A percentile compares a stretch with the other conserved stretches of the same genome.
Conservation (phyloP, 2,329 filamentous ascomycete species). For the Trichoderma atrobrunneum region DNA sequence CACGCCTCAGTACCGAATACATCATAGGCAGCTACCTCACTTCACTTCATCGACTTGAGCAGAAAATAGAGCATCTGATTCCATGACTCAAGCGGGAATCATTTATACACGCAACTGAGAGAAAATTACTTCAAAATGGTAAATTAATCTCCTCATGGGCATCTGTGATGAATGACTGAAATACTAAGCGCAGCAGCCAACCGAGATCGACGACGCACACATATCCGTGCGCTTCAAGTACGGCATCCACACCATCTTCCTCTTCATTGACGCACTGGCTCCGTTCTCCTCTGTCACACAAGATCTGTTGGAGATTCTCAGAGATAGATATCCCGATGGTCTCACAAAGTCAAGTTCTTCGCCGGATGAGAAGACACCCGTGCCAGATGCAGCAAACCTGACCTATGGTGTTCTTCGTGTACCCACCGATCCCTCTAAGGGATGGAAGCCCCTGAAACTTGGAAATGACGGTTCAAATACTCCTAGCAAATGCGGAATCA, state of each 20-base stretch:
- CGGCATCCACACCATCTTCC: slow-evolving; percentile 66
- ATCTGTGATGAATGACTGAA: not conserved
- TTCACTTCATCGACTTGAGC: not conserved
- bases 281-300: slow-evolving; percentile 56
- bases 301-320: slow-evolving; percentile 57
- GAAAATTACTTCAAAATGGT: not conserved
- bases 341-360: slow-evolving; percentile 39
- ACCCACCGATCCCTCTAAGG: slow-evolving; percentile 43
- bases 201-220: slow-evolving; percentile 44
- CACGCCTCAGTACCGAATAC: not conserved
- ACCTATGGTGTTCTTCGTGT: slow-evolving; percentile 47
- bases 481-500: slow-evolving; percentile 42
- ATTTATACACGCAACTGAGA: not conserved
- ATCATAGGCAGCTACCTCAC: not conserved
- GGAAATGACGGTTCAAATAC: slow-evolving; percentile 37
- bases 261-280: slow-evolving; percentile 60
- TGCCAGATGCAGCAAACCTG: slow-evolving; percentile 43
- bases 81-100: not conserved
- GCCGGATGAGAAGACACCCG: slow-evolving; percentile 32
- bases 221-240: slow-evolving; percentile 71
- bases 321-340: slow-evolving; percentile 54
- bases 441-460: slow-evolving; percentile 49
- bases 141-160: not conserved
- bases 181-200: not conserved
- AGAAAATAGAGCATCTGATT: not conserved